Evolutionary conservation across 2,329 filamentous ascomycete genomes (phyloP).

Genomic region (Verticillium nubilum): DNA sequence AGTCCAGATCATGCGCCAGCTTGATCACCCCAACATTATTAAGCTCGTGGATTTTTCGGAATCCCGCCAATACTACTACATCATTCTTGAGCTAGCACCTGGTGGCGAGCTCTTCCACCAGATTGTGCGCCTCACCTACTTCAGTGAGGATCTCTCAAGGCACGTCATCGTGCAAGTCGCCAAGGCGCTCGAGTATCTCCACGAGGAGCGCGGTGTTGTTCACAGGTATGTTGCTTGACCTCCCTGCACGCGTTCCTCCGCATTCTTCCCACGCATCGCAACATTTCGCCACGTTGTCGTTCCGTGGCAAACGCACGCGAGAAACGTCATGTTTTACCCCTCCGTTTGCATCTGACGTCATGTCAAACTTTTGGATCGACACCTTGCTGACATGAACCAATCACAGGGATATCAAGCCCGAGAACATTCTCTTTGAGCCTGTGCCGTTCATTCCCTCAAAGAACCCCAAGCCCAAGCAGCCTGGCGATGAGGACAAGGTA

Average conservation of each 20-base stretch:
- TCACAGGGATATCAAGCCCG: conserved; percentile 89
- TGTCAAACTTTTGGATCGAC: conserved; percentile 6
- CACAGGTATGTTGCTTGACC: conserved; percentile 66
- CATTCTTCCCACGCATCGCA: not conserved
- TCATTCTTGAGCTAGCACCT: conserved; percentile 89
- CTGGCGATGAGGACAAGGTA: conserved; percentile 93
- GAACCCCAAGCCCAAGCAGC: conserved; percentile 70
- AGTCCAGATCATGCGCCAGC: conserved; percentile 95
- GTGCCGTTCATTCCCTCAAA: conserved; percentile 76
- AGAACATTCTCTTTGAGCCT: conserved; percentile 92
- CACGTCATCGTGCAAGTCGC: conserved; percentile 95
- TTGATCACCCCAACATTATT: conserved; percentile 95
- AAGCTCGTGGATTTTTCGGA: conserved; percentile 92
- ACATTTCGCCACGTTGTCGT: not conserved
- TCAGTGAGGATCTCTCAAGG: conserved; percentile 90
- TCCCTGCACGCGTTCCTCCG: not conserved
- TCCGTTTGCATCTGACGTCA: conserved; percentile 21
- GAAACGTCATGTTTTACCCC: not conserved
- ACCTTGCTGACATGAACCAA: not conserved
- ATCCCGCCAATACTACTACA: conserved; percentile 94
- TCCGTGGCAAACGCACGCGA: not conserved
- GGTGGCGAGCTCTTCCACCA: conserved; percentile 98
- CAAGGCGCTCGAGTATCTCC: conserved; percentile 87
- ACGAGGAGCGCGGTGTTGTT: conserved; percentile 91
- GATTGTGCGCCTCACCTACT: conserved; percentile 96